These are phyloP conservation scores for Paramyrothecium sp. DNA, from an alignment of 2,329 filamentous ascomycete species.

Conservation along the genomic window DNA sequence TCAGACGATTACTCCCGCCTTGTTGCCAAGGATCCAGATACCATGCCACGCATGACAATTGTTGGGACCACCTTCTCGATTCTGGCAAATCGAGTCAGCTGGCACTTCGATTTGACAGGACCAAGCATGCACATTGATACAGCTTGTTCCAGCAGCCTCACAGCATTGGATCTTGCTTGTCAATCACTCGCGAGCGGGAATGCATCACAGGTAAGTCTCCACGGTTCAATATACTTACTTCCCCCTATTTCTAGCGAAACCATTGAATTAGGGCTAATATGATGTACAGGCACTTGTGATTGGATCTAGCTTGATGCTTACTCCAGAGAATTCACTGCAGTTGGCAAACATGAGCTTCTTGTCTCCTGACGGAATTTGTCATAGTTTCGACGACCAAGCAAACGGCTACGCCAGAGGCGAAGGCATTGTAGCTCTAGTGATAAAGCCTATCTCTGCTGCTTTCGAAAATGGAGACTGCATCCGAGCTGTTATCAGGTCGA, in stretches of 20 bases:
- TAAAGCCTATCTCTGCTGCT: neutral
- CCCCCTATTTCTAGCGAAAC: too few species aligned
- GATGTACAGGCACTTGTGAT: neutral
- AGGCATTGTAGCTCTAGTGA: neutral
- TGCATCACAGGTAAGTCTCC: neutral
- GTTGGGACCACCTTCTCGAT: neutral
- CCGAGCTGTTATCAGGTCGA: slow-evolving; percentile 25
- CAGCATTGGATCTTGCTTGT: neutral
- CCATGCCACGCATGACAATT: neutral
- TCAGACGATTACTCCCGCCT: neutral
- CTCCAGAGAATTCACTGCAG: neutral
- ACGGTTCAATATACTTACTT: too few species aligned
- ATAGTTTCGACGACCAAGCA: neutral
- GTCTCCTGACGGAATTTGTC: neutral
- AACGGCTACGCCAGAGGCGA: neutral
- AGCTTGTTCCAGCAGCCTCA: neutral
- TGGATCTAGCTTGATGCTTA: neutral
- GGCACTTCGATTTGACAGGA: neutral
- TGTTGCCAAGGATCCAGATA: neutral
- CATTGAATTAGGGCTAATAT: too few species aligned
- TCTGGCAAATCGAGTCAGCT: neutral
- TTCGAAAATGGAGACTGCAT: slow-evolving; percentile 24
- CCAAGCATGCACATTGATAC: neutral
- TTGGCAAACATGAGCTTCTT: neutral
- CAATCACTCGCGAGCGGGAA: neutral